Base-by-base conservation (phyloP, 306 rosid genomes). In the Lathyrus aphaca region DNA sequence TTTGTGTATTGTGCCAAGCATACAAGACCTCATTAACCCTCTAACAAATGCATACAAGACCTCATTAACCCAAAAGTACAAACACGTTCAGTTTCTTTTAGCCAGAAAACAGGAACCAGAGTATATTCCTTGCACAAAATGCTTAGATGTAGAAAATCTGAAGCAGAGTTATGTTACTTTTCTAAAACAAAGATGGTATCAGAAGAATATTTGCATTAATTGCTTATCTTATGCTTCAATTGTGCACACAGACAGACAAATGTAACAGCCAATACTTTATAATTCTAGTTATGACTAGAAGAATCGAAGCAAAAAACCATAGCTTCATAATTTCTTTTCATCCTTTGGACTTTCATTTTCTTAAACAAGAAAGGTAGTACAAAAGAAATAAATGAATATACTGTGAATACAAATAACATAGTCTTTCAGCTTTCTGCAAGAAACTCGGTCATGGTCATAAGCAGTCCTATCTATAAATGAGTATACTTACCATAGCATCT, bases 401-500 rank as follows among this genome's bases (percentile, higher is more conserved):
- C 6, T 25, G 27, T 49, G 63, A 55, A 51, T 64, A 76, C 66
- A 72, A 45, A 42, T 11, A 74, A 46, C 16, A 56, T 42, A 29
- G 51, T 58, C 19, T 17, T 56, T 57, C 59, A 64, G 51, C 67
- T 64, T 56, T 65, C 43, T 56, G 69, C 74, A 73, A 64, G 32
- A 70, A 55, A 46, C 40, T 9, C 35, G 10, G 59, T 48, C 43
- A 54, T 51, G 10, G 59, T 48, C 43, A 54, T 51, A 70, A 51
- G 64, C 9, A 7, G 13, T 23, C 18, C 40, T 59, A 42, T 30
- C 40, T 59, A 42, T 30, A 59, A 55, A 48, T 43, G 40, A 69
- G 72, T 63, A 54, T 40, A 80, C 81, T 55, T 60, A 91, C 99
- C 83, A 71, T 64, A 55, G 72, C 82, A 25, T 91, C 97, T 81